phyloP scores from a whole-genome alignment of 1,284 basidiomycete species.

The Amylostereum areolatum region DNA sequence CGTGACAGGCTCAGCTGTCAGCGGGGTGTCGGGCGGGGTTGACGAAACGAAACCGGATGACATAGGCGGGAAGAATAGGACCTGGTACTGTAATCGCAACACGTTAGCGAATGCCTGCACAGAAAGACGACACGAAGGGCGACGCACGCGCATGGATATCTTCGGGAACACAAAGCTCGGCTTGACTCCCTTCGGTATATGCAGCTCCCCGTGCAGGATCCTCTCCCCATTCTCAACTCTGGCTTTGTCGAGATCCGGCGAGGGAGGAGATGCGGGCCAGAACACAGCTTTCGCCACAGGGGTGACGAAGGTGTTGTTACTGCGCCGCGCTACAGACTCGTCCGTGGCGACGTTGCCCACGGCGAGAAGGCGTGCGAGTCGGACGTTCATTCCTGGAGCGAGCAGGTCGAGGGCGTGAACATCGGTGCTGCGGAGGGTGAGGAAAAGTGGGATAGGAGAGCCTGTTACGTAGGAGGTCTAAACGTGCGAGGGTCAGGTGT shows the following conservation, averaged over 20 bases:
- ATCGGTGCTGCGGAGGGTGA: conserved; percentile 38
- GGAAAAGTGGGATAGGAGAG: conserved; percentile 40
- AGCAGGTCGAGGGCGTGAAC: conserved; percentile 46
- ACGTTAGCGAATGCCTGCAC: conserved; percentile 28
- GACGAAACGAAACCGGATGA: conserved; percentile 37
- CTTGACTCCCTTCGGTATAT: conserved; percentile 38
- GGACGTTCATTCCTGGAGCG: conserved; percentile 27
- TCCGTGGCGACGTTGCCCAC: conserved; percentile 42
- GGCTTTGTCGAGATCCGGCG: conserved; percentile 17
- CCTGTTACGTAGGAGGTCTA: conserved; percentile 45
- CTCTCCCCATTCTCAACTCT: conserved; percentile 24
- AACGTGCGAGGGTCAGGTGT: neutral
- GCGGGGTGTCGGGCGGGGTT: conserved; percentile 17
- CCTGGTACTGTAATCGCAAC: conserved; percentile 33
- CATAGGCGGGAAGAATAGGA: conserved; percentile 40
- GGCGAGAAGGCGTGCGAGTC: conserved; percentile 29
- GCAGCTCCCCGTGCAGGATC: conserved; percentile 45
- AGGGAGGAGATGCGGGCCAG: conserved; percentile 27
- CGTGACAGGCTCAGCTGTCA: conserved; percentile 36
- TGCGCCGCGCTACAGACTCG: conserved; percentile 31
- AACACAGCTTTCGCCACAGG: conserved; percentile 39
- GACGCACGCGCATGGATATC: conserved; percentile 40
- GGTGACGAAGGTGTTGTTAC: conserved; percentile 41
- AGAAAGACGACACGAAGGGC: conserved; percentile 14
- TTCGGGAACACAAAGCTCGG: conserved; percentile 50